A percentile compares a stretch with the other conserved stretches of the same genome.
phyloP scores from a whole-genome alignment of 139 green algal genomes.

The Tetraselmis chui region DNA sequence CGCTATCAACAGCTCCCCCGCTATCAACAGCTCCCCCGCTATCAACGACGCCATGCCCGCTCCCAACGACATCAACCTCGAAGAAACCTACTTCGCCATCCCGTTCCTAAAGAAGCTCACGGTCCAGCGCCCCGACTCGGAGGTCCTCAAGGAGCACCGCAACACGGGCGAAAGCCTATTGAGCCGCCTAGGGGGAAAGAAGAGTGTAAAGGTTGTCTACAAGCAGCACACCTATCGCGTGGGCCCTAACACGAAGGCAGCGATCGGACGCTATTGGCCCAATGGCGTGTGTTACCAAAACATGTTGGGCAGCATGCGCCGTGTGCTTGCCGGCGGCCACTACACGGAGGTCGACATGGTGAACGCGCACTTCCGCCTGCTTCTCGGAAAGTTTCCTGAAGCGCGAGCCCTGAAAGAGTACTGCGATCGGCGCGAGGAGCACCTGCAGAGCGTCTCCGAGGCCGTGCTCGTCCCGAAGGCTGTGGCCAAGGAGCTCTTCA shows the following conservation, averaged over 20 bases:
- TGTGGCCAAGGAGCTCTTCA: background rate
- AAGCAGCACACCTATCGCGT: background rate
- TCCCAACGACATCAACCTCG: background rate
- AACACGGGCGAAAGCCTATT: background rate
- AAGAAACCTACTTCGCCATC: background rate
- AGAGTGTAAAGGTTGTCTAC: background rate
- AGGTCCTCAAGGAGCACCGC: background rate
- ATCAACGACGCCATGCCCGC: background rate
- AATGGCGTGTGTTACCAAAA: background rate
- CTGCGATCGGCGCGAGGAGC: background rate
- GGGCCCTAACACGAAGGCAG: background rate
- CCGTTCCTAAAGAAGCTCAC: background rate
- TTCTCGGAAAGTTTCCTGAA: background rate
- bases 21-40: too few relatives aligned
- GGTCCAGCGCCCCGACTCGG: background rate
- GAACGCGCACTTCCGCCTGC: background rate
- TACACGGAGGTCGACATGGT: background rate
- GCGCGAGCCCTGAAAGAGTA: background rate
- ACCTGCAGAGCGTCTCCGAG: background rate
- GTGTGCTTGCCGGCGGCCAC: background rate
- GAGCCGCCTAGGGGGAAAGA: background rate
- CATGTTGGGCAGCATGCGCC: background rate
- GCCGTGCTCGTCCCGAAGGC: background rate
- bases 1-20: too few relatives aligned
- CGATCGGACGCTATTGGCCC: background rate